Base-by-base conservation (phyloP, 805 yeast species). In the Saccharomycopsis microspora region DNA sequence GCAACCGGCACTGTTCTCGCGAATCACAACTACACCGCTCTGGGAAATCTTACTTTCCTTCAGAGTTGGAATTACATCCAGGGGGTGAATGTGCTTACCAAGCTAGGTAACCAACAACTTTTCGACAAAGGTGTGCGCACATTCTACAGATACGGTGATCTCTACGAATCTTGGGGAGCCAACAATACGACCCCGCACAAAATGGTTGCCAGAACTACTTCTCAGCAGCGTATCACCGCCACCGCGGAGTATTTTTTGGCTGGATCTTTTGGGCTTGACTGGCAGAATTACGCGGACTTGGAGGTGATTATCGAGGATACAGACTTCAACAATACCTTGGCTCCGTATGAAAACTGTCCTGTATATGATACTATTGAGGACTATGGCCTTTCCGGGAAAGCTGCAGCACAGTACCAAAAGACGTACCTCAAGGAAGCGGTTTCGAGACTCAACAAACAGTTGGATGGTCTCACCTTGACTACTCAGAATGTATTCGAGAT, bases 401-500 rank as follows among this genome's bases (percentile, higher is more conserved):
- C 36, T 2, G 45, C 45, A 29, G 43, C 11, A 39, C 29, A 19
- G 19, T 50, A 27, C 36, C 27, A 28, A 30, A 30, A 34, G 29
- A 43, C 31, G 7, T 83, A 75, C 60, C 67, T 82, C 52, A 56
- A 60, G 4, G 65, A 62, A 11, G 85, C 85, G 32, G 72, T 81
- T 5, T 60, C 60, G 10, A 71, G 94, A 56, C 64, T 84, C 43
- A 74, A 74, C 56, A 59, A 60, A 41, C 66, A 71, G 43, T 75
- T 84, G 46, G 76, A 77, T 3, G 81, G 78, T 1, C 64, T 69
- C 52, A 66, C 76, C 54, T 53, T 84, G 46, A 71, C 78, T 4
- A 58, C 68, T 1, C 56, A 61, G 33, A 90, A 86, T 56, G 74
- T 79, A 32, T 63, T 60, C 39, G 62, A 61, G 28, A 57, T 84